Percentiles rank a stretch among this genome's conserved stretches.
Evolutionary conservation across 176 grass and related monocot genomes (phyloP).

Genomic region (Stipa capillata): DNA sequence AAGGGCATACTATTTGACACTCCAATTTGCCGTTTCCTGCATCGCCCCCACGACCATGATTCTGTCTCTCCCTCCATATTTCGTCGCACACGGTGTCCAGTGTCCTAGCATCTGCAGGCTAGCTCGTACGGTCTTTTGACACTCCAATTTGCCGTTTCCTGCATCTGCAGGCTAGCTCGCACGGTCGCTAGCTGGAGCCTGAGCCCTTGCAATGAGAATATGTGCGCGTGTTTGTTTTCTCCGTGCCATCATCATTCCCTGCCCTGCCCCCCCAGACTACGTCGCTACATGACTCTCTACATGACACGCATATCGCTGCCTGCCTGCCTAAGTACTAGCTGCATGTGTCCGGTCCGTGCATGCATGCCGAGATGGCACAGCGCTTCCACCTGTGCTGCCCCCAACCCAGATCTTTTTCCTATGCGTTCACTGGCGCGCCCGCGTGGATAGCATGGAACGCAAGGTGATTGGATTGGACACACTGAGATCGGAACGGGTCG

Average conservation of each 20-base stretch:
- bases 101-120: no score
- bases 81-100: background rate
- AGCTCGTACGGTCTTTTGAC: no score
- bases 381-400: no score
- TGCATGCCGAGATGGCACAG: no score
- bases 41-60: slow-evolving; percentile 13
- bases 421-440: no score
- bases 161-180: background rate
- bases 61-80: slow-evolving; percentile 8
- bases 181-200: background rate
- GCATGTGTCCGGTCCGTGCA: background rate
- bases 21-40: background rate
- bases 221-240: background rate
- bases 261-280: background rate
- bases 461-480: background rate
- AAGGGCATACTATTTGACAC: background rate
- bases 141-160: no score
- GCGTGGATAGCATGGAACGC: no score
- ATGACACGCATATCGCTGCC: no score
- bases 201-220: no score
- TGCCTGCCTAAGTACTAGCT: no score
- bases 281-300: background rate
- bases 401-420: no score
- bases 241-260: slow-evolving; percentile 18
- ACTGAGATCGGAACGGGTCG: no score